Evolutionary conservation across 176 grass and related monocot species (phyloP), one percentile per base, ranked within the genome.

Genomic region (Elaeis guineensis): DNA sequence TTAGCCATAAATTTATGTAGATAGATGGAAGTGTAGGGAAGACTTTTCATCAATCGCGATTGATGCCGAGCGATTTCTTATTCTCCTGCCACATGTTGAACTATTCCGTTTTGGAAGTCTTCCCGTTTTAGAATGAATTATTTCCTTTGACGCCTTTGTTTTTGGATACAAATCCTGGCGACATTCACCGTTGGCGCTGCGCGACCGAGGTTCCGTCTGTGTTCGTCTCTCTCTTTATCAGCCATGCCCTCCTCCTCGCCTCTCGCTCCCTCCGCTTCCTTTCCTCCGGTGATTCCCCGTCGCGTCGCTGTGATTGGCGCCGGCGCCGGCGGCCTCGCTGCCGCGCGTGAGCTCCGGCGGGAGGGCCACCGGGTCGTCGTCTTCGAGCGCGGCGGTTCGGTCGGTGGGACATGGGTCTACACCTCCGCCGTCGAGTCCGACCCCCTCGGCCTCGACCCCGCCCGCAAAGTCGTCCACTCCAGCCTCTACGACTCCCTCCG

Each of bases 401-500:
- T 85, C 17, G 87, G 87, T 0, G 92, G 81, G 35, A 91, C 81
- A 39, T 97, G 87, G 92, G 65, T 97, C 23, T 97, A 90, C 63
- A 23, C 59, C 22, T 56, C 81, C 52, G 72, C 78, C 3, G 32
- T 54, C 19, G 72, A 76, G 21, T 54, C 78, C 39, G 87, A 96
- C 64, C 75, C 78, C 67, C 72, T 91, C 15, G 69, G 81, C 72
- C 64, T 75, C 28, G 62, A 83, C 50, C 80, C 69, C 50, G 8
- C 6, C 17, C 61, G 79, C 21, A 52, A 57, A 18, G 59, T 82
- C 16, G 71, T 86, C 63, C 73, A 83, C 57, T 82, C 81, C 57
- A 97, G 87, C 81, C 81, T 97, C 44, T 97, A 97, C 62, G 62
- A 67, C n/a, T 97, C 87, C 17, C 87, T 97, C 54, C 81, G 79